Evolutionary conservation across 1,284 basidiomycete genomes (phyloP), one percentile per base, ranked within the genome.

Genomic region (Ceratobasidium sp.): DNA sequence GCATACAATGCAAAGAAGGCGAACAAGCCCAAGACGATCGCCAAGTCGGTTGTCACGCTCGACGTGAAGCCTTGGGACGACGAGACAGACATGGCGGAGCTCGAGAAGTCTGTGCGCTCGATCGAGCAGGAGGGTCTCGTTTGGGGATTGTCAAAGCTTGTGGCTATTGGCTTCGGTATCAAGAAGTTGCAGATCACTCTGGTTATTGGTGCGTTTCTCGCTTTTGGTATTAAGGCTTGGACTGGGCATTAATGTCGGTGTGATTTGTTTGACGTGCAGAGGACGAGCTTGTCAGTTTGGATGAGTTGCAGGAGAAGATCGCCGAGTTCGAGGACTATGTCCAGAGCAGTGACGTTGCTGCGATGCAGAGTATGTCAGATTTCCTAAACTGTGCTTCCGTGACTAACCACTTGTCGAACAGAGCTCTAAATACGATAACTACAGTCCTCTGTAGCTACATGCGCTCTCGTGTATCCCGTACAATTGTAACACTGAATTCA

Each of bases 31-130:
- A 96, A 96, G 87, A 87, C 91, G 60, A 85, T 90, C 76, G 96
- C 96, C 82, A 98, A 98, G 94, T 97, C 95, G 78, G 89, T 97
- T 77, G 95, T 97, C 71, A 99, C 98, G 72, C 86, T 99, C 80
- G 96, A 99, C 79, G 96, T 99, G 78, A 99, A 99, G 87, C 97
- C 97, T 62, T 97, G 97, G 97, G 97, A 99, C 83, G 97, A 99
- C 84, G 96, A 98, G 88, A 99, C 97, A 76, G 95, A 99, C 86
- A 96, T 99, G 95, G 88, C 82, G 69, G 92, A 86, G 73, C 88
- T 99, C 79, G 97, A 99, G 85, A 84, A 87, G 53, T 81, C 86
- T 54, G 96, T 99, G 74, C 92, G 97, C 78, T 91, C 92, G 36
- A 92, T 99, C 81, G 90, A 96, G 84, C 87, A 90, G 87, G 93